Evolutionary conservation across 148 eudicot genomes (phyloP), one percentile per base, ranked within the genome.

Genomic region (Silene latifolia): DNA sequence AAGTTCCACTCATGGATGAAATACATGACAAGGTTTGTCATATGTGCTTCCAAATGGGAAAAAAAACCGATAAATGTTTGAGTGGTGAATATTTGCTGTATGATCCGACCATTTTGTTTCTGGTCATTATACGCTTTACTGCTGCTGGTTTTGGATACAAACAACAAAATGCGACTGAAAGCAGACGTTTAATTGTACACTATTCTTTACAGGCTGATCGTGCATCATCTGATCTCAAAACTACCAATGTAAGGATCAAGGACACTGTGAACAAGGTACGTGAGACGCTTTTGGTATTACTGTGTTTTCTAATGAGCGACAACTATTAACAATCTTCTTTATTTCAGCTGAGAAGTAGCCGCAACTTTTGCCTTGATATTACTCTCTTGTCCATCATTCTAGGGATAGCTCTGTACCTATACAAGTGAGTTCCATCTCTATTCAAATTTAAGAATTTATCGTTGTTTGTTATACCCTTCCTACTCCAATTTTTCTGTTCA

Each of bases 361-460:
- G 89, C 73, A 89, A 89, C 75, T 89, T 89, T 77, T 87, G 93
- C 84, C 79, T 87, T 19, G 93, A 89, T 63, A 83, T 89, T 67
- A 72, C 85, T 62, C 86, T 87, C 76, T 27, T 89, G 67, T 82
- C 83, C 67, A 48, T 89, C 59, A 85, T 89, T 69, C 77, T 89
- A 24, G 90, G 93, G 25, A 87, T 89, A 65, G 93, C 90, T 68
- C 80, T 81, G 5, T 89, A 86, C 82, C 72, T 89, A 59, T 89
- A 89, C 87, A 87, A 86, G 93, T 86, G 70, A 83, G 87, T 76
- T 74, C 70, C 32, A 23, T 59, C 63, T 66, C 20, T 66, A 17
- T 21, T 48, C 56, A 9, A 21, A 65, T 29, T 3, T 4, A 0
- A 20, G 9, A 17, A 10, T 60, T 60, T 13, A 5, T 4, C 5